Conservation (phyloP, 345 rosid genomes). For the Capsella bursapastoris region DNA sequence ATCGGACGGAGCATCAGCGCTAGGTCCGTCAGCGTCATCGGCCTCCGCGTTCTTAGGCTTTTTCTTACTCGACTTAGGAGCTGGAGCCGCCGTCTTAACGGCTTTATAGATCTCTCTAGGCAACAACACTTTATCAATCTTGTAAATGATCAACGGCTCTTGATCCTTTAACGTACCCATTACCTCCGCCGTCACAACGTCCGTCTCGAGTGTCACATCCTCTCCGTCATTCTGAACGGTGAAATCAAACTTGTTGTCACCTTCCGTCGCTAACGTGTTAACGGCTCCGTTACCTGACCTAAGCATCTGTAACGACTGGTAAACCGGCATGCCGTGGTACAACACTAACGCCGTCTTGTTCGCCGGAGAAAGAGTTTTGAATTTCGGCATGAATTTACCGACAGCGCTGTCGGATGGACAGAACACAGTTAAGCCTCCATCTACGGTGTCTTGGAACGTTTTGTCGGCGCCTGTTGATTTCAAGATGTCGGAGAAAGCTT, state of each 20-base stretch:
- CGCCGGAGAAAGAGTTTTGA: conserved; percentile 72
- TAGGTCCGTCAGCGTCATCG: conserved; percentile 52
- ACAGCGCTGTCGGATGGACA: conserved; percentile 74
- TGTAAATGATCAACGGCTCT: conserved; percentile 80
- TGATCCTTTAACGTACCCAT: conserved; percentile 70
- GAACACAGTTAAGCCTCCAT: conserved; percentile 89
- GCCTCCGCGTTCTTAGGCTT: conserved; percentile 43
- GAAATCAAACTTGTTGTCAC: conserved; percentile 72
- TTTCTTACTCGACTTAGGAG: conserved; percentile 59
- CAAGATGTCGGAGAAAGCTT: conserved; percentile 72
- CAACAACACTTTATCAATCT: conserved; percentile 68
- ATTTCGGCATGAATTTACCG: conserved; percentile 64
- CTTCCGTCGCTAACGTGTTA: conserved; percentile 94
- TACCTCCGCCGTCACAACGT: conserved; percentile 61
- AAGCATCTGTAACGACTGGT: conserved; percentile 66
- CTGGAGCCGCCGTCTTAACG: conserved; percentile 43
- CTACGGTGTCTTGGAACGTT: conserved; percentile 70
- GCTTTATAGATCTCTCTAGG: conserved; percentile 83
- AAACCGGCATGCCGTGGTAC: conserved; percentile 82
- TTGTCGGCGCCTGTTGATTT: conserved; percentile 62
- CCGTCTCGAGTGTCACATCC: conserved; percentile 71
- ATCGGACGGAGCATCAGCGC: conserved; percentile 62
- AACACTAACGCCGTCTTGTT: conserved; percentile 67
- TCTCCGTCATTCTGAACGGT: conserved; percentile 79
- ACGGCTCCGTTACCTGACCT: conserved; percentile 76